These are phyloP conservation scores for Fraxinus albicans DNA, from an alignment of 305 asterid genomes.

Conservation along the genomic window DNA sequence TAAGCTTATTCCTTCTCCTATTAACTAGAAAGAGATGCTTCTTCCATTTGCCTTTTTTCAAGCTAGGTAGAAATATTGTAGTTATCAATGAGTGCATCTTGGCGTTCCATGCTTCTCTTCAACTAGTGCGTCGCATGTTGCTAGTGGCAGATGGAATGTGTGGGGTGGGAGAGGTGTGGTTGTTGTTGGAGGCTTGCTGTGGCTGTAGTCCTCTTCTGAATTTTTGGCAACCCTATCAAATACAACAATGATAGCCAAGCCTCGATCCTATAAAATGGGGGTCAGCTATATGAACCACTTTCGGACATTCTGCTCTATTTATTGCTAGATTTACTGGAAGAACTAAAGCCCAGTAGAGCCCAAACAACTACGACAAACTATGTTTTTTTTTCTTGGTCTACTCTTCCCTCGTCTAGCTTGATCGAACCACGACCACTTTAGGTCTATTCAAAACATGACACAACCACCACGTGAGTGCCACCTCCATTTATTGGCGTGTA, in stretches of 20 bases:
- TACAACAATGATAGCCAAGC: not conserved
- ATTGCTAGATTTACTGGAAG: not conserved
- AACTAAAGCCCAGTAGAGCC: not conserved
- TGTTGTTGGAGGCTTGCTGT: not conserved
- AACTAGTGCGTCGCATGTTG: not conserved
- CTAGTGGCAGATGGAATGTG: not conserved
- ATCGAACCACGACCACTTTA: not conserved
- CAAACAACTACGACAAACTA: not conserved
- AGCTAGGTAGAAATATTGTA: not conserved
- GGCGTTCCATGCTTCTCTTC: not conserved
- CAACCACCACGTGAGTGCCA: not conserved
- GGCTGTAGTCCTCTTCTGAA: not conserved
- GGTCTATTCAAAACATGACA: not conserved
- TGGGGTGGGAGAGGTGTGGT: not conserved
- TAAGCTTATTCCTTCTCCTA: conserved; percentile 27
- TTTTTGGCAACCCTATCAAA: not conserved
- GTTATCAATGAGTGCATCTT: not conserved
- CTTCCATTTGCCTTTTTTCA: conserved; percentile 4
- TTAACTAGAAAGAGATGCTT: not conserved
- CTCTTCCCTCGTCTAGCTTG: not conserved
- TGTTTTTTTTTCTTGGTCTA: not conserved
- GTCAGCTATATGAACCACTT: not conserved
- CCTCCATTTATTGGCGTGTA: not conserved
- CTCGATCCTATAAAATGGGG: not conserved
- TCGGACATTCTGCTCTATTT: not conserved